phyloP scores from a whole-genome alignment of 495 filamentous ascomycete genomes.

The Penicillium egyptiacum region DNA sequence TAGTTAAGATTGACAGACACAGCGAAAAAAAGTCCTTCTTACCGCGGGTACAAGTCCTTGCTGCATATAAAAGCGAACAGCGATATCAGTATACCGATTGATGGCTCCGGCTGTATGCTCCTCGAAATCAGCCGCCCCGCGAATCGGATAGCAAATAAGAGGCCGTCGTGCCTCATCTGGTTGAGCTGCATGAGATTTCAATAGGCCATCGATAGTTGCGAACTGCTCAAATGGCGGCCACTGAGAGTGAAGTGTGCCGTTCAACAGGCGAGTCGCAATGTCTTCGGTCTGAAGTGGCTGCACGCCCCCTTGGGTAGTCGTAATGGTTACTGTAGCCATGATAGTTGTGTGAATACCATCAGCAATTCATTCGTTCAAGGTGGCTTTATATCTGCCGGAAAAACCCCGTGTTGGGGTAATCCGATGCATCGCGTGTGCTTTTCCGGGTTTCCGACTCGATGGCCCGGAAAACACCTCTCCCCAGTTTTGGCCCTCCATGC shows the following conservation, averaged over 20 bases:
- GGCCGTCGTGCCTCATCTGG: constrained; percentile 19
- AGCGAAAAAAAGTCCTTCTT: not conserved
- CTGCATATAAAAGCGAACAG: constrained; percentile 25
- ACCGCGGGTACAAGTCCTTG: constrained; percentile 27
- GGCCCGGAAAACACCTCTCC: constrained; percentile 11
- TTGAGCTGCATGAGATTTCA: constrained; percentile 27
- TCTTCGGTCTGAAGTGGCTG: constrained; percentile 17
- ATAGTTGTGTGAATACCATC: not conserved
- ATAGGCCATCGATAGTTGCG: constrained; percentile 27
- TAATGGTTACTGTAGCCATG: constrained; percentile 24
- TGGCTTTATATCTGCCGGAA: constrained; percentile 10
- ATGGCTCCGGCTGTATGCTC: constrained; percentile 28
- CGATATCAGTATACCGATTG: constrained; percentile 29
- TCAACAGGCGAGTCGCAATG: constrained; percentile 26
- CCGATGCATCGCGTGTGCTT: constrained; percentile 12
- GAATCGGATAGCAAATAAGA: constrained; percentile 28
- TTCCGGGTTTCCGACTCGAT: constrained; percentile 11
- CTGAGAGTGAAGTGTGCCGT: constrained; percentile 28
- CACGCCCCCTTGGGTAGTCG: constrained; percentile 11
- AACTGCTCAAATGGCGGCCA: constrained; percentile 28
- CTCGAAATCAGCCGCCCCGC: constrained; percentile 26
- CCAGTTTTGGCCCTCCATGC: not conserved
- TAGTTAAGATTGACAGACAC: not conserved
- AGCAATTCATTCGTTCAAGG: not conserved
- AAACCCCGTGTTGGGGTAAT: constrained; percentile 6